These are phyloP conservation scores for Yarrowia divulgata DNA, from an alignment of 805 yeast genomes.

Conservation along the genomic window DNA sequence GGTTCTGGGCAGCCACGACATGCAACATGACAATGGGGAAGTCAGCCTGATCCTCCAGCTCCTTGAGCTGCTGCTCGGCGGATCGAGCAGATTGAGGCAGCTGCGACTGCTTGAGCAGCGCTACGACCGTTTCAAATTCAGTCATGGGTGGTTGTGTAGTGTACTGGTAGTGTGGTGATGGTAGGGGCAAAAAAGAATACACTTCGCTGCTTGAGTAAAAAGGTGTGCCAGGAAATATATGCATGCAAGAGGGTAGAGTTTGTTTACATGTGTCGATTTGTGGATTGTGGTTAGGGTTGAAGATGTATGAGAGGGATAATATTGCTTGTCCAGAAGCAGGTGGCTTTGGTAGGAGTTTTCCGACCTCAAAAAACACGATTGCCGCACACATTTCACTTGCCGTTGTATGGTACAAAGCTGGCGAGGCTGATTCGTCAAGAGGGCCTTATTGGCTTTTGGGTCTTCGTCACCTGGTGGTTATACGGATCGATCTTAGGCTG, in stretches of 20 bases:
- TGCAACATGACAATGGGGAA: constrained; percentile 79
- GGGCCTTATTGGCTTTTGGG: too few relatives aligned
- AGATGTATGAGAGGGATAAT: not conserved
- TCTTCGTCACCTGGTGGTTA: too few relatives aligned
- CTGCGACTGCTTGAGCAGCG: constrained; percentile 36
- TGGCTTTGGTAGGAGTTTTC: too few relatives aligned
- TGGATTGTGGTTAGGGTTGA: constrained; percentile 32
- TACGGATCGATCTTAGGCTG: too few relatives aligned
- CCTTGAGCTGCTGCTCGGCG: constrained; percentile 66
- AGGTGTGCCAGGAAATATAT: not conserved
- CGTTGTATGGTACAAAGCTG: too few relatives aligned
- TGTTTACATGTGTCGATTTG: constrained; percentile 38
- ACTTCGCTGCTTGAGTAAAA: not conserved
- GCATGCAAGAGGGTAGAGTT: constrained; percentile 15
- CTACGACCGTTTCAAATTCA: constrained; percentile 33
- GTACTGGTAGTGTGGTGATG: not conserved
- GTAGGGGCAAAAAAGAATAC: not conserved
- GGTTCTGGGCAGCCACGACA: constrained; percentile 69
- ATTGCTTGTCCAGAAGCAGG: not conserved
- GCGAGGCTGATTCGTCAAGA: too few relatives aligned
- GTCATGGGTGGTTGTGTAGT: constrained; percentile 14
- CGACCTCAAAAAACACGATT: too few relatives aligned
- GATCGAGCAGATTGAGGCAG: constrained; percentile 30
- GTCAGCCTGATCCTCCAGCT: constrained; percentile 71
- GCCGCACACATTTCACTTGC: too few relatives aligned